A percentile compares a stretch with the other conserved stretches of the same genome.
Conservation (phyloP, 2,329 filamentous ascomycete genomes). For the Bertia moriformis region DNA sequence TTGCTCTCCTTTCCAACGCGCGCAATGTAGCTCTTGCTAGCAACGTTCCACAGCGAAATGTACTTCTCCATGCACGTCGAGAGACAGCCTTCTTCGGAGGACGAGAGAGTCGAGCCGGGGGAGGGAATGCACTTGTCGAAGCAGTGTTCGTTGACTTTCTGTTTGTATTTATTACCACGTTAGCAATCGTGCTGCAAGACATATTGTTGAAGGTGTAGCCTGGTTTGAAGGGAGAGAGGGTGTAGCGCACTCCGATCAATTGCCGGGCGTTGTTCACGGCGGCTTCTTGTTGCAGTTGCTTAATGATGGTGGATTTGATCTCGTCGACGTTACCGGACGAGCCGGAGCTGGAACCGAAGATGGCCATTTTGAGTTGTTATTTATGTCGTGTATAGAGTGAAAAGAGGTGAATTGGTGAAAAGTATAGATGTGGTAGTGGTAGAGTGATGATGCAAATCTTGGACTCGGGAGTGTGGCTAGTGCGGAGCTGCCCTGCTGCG, state of each 20-base stretch:
- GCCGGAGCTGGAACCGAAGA: not conserved
- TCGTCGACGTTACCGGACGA: not conserved
- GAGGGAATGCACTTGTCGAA: conserved; percentile 38
- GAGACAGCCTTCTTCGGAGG: conserved; percentile 30
- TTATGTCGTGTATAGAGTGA: not conserved
- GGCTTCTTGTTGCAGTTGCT: conserved; percentile 34
- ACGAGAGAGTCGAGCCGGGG: conserved; percentile 30
- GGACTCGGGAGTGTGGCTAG: not conserved
- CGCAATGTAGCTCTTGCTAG: conserved; percentile 29
- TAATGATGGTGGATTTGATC: conserved; percentile 4
- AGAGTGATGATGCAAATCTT: no score
- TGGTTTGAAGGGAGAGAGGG: no score
- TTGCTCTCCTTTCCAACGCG: conserved; percentile 25
- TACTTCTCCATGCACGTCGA: conserved; percentile 38
- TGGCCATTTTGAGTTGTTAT: not conserved
- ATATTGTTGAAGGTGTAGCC: not conserved
- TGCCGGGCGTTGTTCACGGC: conserved; percentile 32
- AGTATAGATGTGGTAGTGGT: no score
- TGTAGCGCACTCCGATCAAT: conserved; percentile 28
- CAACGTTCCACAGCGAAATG: conserved; percentile 34
- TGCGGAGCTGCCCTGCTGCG: not conserved
- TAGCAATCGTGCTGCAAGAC: conserved; percentile 1
- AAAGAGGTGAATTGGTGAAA: not conserved
- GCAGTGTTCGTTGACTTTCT: conserved; percentile 41
- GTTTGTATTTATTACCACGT: no score